These are phyloP conservation scores for Bromus sterilis DNA, from an alignment of 176 grass and related monocot species.

Conservation along the genomic window DNA sequence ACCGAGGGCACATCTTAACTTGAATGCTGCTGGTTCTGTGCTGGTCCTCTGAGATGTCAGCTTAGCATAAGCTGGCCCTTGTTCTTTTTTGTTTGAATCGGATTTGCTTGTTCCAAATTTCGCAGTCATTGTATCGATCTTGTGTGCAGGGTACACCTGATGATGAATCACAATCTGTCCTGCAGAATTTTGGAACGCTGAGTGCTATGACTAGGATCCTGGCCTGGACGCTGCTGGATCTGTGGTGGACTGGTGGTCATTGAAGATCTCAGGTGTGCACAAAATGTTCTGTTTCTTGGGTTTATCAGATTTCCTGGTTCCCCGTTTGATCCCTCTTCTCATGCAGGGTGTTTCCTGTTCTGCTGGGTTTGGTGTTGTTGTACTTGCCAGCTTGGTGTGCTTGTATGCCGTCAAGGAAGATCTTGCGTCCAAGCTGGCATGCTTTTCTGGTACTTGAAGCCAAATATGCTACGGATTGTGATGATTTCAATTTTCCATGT, in stretches of 20 bases:
- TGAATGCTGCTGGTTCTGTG: not conserved
- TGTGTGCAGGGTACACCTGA: not conserved
- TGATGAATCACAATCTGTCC: not conserved
- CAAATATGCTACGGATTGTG: not conserved
- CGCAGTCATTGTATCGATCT: not conserved
- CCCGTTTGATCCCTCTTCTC: not conserved
- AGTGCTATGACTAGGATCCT: not conserved
- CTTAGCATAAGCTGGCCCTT: not conserved
- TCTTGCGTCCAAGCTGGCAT: not conserved
- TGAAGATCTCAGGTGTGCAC: not conserved
- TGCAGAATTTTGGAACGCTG: not conserved
- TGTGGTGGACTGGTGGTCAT: not conserved
- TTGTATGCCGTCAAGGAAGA: not conserved
- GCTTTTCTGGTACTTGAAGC: not conserved
- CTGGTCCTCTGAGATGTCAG: not conserved
- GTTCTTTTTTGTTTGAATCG: not conserved
- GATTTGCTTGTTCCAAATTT: not conserved
- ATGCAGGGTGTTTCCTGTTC: not conserved
- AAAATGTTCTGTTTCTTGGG: not conserved
- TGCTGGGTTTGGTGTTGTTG: not conserved
- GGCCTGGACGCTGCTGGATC: not conserved
- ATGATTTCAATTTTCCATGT: not conserved
- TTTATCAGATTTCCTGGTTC: not conserved
- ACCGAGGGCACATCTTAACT: not conserved
- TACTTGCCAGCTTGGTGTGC: not conserved